Conservation (phyloP, 1,284 basidiomycete species). For the Bondarzewia mesenterica region DNA sequence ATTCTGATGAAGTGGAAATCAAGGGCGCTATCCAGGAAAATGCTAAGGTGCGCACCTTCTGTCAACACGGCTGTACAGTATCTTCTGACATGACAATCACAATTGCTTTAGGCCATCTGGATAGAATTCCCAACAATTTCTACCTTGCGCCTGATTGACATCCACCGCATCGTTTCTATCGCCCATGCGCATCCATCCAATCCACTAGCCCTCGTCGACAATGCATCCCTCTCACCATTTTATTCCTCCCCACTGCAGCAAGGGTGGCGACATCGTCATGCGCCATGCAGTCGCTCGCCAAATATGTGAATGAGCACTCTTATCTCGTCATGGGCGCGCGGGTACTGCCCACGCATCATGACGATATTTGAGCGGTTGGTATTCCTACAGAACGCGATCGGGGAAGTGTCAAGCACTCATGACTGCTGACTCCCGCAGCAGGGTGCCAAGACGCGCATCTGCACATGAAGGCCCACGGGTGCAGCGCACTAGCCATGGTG, state of each 20-base stretch:
- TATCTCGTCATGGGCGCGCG: conserved; percentile 86
- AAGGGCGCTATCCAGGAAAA: conserved; percentile 61
- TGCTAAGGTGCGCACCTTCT: conserved; percentile 55
- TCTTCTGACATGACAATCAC: neutral
- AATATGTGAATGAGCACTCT: conserved; percentile 92
- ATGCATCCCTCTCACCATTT: conserved; percentile 90
- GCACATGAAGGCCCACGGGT: conserved; percentile 82
- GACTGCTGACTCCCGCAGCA: conserved; percentile 91
- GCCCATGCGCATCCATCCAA: conserved; percentile 45
- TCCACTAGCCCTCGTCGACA: conserved; percentile 81
- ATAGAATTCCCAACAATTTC: conserved; percentile 96
- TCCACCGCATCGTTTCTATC: conserved; percentile 57
- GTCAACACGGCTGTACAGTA: neutral
- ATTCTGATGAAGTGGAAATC: conserved; percentile 56
- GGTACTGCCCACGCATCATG: conserved; percentile 57
- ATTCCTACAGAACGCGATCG: conserved; percentile 91
- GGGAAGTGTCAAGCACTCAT: conserved; percentile 81
- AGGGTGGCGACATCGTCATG: conserved; percentile 77
- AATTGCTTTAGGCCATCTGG: conserved; percentile 73
- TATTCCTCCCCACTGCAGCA: conserved; percentile 84
- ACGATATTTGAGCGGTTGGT: conserved; percentile 49
- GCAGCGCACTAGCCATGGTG: conserved; percentile 77
- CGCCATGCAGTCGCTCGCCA: conserved; percentile 82
- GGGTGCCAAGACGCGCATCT: conserved; percentile 84
- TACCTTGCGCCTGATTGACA: conserved; percentile 81